A percentile compares a stretch with the other conserved stretches of the same genome.
Evolutionary conservation across 2,329 filamentous ascomycete genomes (phyloP).

Genomic region (Exophiala sp.): DNA sequence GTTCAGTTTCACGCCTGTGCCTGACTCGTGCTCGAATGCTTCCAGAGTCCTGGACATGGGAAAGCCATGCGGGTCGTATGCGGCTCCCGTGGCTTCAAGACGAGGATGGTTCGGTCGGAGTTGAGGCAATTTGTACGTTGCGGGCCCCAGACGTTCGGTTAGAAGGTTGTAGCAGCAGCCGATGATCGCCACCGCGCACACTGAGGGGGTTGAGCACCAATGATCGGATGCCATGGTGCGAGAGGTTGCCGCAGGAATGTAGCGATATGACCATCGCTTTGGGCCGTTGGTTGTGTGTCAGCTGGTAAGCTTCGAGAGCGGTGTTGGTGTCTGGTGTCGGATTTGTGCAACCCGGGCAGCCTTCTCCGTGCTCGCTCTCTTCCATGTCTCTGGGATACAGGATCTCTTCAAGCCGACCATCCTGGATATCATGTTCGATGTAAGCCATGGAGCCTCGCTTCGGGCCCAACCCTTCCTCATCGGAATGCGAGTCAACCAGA

Average conservation of each 20-base stretch:
- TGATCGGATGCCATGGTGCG: conserved; percentile 86
- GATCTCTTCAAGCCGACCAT: conserved; percentile 37
- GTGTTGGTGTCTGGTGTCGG: background rate
- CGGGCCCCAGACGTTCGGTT: conserved; percentile 80
- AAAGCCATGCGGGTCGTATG: conserved; percentile 84
- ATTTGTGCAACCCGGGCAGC: background rate
- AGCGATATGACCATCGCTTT: conserved; percentile 76
- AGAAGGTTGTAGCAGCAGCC: conserved; percentile 98
- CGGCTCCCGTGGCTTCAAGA: conserved; percentile 60
- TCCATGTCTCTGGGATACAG: conserved; percentile 30
- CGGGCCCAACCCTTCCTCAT: conserved; percentile 2
- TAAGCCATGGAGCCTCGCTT: conserved; percentile 37
- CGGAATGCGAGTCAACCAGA: background rate
- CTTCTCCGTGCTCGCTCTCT: background rate
- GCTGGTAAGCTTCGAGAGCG: background rate
- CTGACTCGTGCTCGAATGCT: conserved; percentile 43
- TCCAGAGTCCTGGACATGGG: conserved; percentile 75
- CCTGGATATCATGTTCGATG: conserved; percentile 41
- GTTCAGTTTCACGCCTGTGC: conserved; percentile 70
- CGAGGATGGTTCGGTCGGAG: conserved; percentile 69
- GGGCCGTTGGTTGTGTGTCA: background rate
- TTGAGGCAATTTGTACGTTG: conserved; percentile 75
- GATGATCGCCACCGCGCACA: conserved; percentile 87
- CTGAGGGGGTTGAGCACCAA: conserved; percentile 74
- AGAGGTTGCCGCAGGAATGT: conserved; percentile 95